A percentile compares a stretch with the other conserved stretches of the same genome.
Conservation (phyloP, 2,329 filamentous ascomycete species). For the Apiospora phragmitis region DNA sequence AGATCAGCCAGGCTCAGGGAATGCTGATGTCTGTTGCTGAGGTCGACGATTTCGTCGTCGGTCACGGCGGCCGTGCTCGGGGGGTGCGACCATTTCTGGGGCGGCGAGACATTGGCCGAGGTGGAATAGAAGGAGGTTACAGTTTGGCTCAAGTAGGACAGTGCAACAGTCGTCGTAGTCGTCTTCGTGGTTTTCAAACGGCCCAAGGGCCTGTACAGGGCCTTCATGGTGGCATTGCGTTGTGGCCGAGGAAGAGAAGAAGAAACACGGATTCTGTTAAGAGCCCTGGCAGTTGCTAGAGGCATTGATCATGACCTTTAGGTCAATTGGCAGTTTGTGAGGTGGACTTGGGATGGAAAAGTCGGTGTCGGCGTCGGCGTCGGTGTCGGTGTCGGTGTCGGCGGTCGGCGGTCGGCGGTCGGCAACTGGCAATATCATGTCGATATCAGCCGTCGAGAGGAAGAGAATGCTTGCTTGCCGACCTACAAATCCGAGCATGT, state of each 20-base stretch:
- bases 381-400: background rate
- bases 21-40: conserved; percentile 78
- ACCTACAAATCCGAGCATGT: background rate
- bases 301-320: conserved; percentile 5
- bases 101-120: conserved; percentile 24
- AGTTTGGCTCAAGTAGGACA: conserved; percentile 19
- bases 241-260: background rate
- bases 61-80: conserved; percentile 52
- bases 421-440: background rate
- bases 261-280: conserved; percentile 1
- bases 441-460: background rate
- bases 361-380: background rate
- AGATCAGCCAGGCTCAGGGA: conserved; percentile 84
- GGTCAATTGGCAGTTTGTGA: background rate
- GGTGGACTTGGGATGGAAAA: background rate
- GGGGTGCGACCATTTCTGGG: conserved; percentile 40
- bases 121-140: conserved; percentile 16
- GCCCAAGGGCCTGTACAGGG: conserved; percentile 39
- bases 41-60: conserved; percentile 75
- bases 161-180: conserved; percentile 16
- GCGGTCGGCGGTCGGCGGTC: no score
- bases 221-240: conserved; percentile 49
- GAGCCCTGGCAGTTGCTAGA: conserved; percentile 1
- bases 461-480: background rate
- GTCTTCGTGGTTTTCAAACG: conserved; percentile 17